Base-by-base conservation (phyloP, 768 basidiomycete species). In the Pisolithus orientalis region DNA sequence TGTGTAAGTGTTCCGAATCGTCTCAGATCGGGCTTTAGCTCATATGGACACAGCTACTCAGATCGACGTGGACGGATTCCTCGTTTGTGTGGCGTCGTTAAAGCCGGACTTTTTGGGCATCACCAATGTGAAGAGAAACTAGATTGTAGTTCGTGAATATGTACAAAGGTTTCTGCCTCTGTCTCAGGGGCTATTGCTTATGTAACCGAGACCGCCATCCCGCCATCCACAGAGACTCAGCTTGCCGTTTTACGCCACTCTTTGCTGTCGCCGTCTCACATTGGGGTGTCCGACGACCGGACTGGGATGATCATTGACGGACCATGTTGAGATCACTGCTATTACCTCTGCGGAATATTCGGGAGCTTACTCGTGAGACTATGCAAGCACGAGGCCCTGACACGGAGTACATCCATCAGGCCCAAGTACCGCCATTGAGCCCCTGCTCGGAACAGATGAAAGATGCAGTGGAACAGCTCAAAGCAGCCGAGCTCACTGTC, bases 81-180 rank as follows among this genome's bases (percentile, higher is more conserved):
- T 98, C 58, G 94, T 97, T 38, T 94, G 94, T 25, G 94, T 95
- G 27, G 95, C 95, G 32, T 97, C 94, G 14, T 80, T 99, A 71
- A 99, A 98, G 75, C 94, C 94, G 40, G 94, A 97, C 71, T 96
- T 98, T 62, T 83, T 89, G 45, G 76, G 94, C 55, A 95, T 96
- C 65, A 83, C 94, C 78, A 94, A 94, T 62, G 75, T 78, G 34
- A 84, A 69, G 59, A 72, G 63, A 58, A n/a, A 57, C 39, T 67
- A 53, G 53, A 32, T 16, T 16, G 27, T 10, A 29, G 44, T 17
- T 28, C 17, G 17, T 16, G 13, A 49, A 32, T 17, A 5, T 13
- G 17, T 50, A 53, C 44, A 47, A 28, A 1, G 14, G 34, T 34
- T 34, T 21, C 21, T 21, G 21, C 2, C 21, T n/a, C n/a, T n/a